Evolutionary conservation across 768 basidiomycete species (phyloP), one percentile per base, ranked within the genome.

Genomic region (Hypholoma sublateritium): DNA sequence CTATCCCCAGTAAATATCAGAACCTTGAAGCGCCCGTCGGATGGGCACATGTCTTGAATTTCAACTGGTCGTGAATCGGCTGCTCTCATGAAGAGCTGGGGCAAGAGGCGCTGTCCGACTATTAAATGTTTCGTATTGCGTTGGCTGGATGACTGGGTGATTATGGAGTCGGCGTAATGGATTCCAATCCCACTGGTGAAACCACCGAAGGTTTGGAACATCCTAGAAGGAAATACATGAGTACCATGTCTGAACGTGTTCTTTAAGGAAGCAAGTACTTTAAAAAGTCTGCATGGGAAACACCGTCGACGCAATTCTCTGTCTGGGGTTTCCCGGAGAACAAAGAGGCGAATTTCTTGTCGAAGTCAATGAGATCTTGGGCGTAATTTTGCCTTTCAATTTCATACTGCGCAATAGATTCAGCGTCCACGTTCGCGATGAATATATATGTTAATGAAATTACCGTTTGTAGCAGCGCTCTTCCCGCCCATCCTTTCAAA

Each of bases 311-410:
- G 47, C 77, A 66, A 2, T 74, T 71, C 34, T 72, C 70, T 4
- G 82, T 83, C 32, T 76, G 74, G 4, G 87, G 85, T 66, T 87
- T 87, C 37, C 81, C 82, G 19, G 87, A 89, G 67, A 88, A 89
- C n/a, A 89, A 71, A 13, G 75, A 74, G 7, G 86, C 77, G 58
- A 84, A 87, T 57, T 86, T 65, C 61, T 81, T 82, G 66, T 91
- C 89, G 62, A 88, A 90, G 48, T 79, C 62, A 56, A 91, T 91
- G 57, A 93, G 76, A 56, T 89, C 87, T 69, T 86, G 80, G 0
- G 90, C 89, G 57, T 82, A 88, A 61, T 80, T 81, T 50, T 81
- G 78, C 24, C 90, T 77, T 64, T 93, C 90, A 24, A 72, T 57
- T 67, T 89, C 86, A 65, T 90, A 89, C 88, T 89, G 53, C 0